phyloP scores from a whole-genome alignment of 208 protist genomes.

The Herpetomonas tarakana region DNA sequence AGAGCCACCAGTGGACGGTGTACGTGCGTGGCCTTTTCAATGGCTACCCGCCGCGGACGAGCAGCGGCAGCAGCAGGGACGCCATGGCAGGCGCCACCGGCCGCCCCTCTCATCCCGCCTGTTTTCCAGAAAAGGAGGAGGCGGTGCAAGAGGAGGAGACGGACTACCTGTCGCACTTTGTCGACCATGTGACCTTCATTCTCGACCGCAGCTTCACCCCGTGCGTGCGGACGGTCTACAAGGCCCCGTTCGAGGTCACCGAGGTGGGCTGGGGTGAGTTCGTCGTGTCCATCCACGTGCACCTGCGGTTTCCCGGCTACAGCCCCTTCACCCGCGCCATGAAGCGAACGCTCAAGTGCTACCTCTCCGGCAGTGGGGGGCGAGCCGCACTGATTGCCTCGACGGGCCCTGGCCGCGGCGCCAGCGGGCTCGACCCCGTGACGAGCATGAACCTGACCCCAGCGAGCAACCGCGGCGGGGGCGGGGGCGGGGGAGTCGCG shows the following conservation, averaged over 20 bases:
- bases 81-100: not conserved
- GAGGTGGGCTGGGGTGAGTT: constrained; percentile 90
- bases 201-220: constrained; percentile 74
- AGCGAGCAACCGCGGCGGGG: not conserved
- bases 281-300: constrained; percentile 70
- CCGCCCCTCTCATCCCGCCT: no score
- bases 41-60: constrained; percentile 28
- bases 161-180: constrained; percentile 70
- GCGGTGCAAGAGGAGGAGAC: constrained; percentile 4
- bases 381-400: constrained; percentile 14
- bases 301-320: constrained; percentile 37
- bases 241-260: constrained; percentile 78
- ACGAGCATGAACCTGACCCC: constrained; percentile 8
- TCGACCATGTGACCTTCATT: constrained; percentile 76
- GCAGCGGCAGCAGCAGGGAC: not conserved
- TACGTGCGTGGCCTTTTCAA: constrained; percentile 86
- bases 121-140: no score
- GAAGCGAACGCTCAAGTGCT: constrained; percentile 9
- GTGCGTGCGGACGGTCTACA: constrained; percentile 51
- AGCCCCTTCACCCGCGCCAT: constrained; percentile 15
- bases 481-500: not conserved
- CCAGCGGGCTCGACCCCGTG: constrained; percentile 15
- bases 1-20: constrained; percentile 85
- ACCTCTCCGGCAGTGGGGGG: constrained; percentile 13
- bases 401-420: constrained; percentile 12